Conservation (phyloP, 2,329 filamentous ascomycete genomes). For the Claviceps sorghi region DNA sequence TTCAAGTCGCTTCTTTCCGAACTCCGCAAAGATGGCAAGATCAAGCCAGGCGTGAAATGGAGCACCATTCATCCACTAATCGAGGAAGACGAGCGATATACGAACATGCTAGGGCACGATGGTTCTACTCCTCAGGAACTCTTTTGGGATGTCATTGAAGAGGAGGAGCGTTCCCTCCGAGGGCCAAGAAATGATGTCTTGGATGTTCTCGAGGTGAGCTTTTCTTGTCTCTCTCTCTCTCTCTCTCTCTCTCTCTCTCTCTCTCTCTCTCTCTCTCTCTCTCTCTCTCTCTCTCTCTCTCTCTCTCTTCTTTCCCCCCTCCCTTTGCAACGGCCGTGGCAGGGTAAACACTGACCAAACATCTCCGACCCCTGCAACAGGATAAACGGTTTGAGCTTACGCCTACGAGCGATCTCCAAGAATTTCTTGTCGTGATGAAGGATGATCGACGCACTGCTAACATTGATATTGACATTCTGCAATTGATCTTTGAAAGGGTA, state of each 20-base stretch:
- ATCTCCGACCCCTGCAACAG: slow-evolving; percentile 26
- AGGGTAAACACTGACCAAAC: slow-evolving; percentile 6
- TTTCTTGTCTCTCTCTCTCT: not conserved
- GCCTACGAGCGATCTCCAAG: slow-evolving; percentile 71
- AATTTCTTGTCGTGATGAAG: slow-evolving; percentile 70
- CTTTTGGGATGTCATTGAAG: slow-evolving; percentile 91
- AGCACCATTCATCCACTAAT: slow-evolving; percentile 61
- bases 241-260: too few relatives aligned
- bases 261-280: too few relatives aligned
- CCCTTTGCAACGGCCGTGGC: not conserved
- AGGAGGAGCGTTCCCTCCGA: slow-evolving; percentile 78
- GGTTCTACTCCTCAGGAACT: slow-evolving; percentile 81
- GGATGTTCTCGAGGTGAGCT: slow-evolving; percentile 72
- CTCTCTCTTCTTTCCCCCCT: slow-evolving; percentile 7
- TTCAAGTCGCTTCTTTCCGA: slow-evolving; percentile 65
- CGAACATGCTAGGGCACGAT: slow-evolving; percentile 64
- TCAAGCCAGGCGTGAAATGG: slow-evolving; percentile 88
- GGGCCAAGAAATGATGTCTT: slow-evolving; percentile 69
- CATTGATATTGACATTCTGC: slow-evolving; percentile 66
- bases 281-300: too few relatives aligned
- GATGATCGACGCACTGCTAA: slow-evolving; percentile 78
- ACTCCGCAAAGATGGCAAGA: slow-evolving; percentile 59
- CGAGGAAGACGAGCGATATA: slow-evolving; percentile 69
- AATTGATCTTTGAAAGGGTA: slow-evolving; percentile 71
- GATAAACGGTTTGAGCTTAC: slow-evolving; percentile 87